Conservation (phyloP, 352 stramenopile species). For the Phytophthora podocarpi region DNA sequence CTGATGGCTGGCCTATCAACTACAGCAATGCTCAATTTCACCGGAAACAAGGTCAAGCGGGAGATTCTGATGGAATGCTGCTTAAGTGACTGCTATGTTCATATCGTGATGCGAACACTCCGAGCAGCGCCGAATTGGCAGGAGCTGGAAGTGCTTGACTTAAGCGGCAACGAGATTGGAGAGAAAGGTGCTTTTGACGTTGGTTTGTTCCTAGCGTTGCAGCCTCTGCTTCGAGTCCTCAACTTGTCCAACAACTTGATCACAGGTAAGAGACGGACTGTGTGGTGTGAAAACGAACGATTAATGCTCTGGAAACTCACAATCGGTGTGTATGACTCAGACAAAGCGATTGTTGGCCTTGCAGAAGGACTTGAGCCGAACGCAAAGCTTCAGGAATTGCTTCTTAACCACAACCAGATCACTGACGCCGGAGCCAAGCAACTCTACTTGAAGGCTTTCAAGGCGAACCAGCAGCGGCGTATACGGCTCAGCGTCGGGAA, state of each 20-base stretch:
- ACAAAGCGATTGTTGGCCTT: constrained; percentile 40
- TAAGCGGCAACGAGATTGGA: constrained; percentile 61
- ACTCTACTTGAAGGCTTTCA: constrained; percentile 57
- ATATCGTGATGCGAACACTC: constrained; percentile 18
- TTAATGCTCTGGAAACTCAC: not conserved
- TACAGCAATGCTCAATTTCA: constrained; percentile 24
- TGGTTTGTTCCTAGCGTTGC: constrained; percentile 48
- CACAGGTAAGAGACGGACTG: constrained; percentile 34
- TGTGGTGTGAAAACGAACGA: not conserved
- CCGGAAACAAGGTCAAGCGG: constrained; percentile 26
- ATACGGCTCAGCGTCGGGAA: constrained; percentile 49
- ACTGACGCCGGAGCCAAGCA: constrained; percentile 50
- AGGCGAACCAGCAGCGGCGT: constrained; percentile 46
- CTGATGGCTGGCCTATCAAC: constrained; percentile 6
- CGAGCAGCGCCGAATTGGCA: constrained; percentile 35
- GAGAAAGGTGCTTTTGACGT: constrained; percentile 43
- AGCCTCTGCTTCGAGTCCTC: constrained; percentile 43
- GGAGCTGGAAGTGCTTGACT: constrained; percentile 49
- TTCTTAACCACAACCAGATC: constrained; percentile 59
- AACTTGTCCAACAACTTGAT: constrained; percentile 61
- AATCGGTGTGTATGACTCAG: constrained; percentile 20
- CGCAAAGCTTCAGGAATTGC: constrained; percentile 47
- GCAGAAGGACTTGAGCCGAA: constrained; percentile 56
- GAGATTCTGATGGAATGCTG: constrained; percentile 37
- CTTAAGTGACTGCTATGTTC: constrained; percentile 33